Conservation (phyloP, 129 eudicot genomes). For the Helianthus tuberosus region DNA sequence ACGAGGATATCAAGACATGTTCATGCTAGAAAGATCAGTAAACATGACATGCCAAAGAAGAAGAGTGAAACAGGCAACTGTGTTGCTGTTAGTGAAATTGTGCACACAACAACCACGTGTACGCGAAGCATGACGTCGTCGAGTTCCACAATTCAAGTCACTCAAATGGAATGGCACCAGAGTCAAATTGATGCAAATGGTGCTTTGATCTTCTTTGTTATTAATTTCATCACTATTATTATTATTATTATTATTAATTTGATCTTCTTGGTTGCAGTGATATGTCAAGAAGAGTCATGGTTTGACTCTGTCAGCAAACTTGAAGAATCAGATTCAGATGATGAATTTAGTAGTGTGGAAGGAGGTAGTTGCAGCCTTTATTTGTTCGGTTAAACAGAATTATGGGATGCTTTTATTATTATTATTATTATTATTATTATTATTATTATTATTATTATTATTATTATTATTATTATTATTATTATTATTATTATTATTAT, state of each 20-base stretch:
- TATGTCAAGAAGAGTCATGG: slow-evolving; percentile 88
- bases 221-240: too few relatives aligned
- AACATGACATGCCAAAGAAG: slow-evolving; percentile 44
- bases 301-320: slow-evolving; percentile 78
- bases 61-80: slow-evolving; percentile 33
- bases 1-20: slow-evolving; percentile 30
- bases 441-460: too few relatives aligned
- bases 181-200: slow-evolving; percentile 74
- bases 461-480: too few relatives aligned
- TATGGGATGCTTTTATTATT: slow-evolving; percentile 9
- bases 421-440: too few relatives aligned
- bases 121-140: slow-evolving; percentile 53
- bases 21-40: slow-evolving; percentile 38
- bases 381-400: background rate
- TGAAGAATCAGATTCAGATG: slow-evolving; percentile 79
- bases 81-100: slow-evolving; percentile 57
- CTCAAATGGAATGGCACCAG: slow-evolving; percentile 87
- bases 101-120: slow-evolving; percentile 70
- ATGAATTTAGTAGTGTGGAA: slow-evolving; percentile 72
- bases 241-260: too few relatives aligned
- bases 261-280: slow-evolving; percentile 48
- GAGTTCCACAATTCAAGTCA: slow-evolving; percentile 63
- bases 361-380: slow-evolving; percentile 56
- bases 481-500: too few relatives aligned
- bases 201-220: slow-evolving; percentile 26